These are phyloP conservation scores for Hawksworthiomyces lignivorus DNA, from an alignment of 2,329 filamentous ascomycete genomes.

Conservation along the genomic window DNA sequence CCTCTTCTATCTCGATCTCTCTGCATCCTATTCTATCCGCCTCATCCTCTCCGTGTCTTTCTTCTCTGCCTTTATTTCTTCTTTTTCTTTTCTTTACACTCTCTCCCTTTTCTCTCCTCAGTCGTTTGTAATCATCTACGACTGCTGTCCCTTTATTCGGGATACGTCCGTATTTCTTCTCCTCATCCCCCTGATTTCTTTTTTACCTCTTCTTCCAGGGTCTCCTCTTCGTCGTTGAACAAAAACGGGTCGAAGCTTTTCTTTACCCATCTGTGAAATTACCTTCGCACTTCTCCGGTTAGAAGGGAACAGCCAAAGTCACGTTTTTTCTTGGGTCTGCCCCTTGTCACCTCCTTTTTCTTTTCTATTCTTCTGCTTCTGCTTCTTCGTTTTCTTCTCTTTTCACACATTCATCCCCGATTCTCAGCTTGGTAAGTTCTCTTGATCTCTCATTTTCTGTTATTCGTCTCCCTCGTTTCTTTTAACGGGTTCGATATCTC, in stretches of 20 bases:
- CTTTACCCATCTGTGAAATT: constrained; percentile 7
- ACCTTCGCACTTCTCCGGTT: constrained; percentile 1
- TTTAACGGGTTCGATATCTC: too few species aligned
- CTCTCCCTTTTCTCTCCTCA: not conserved
- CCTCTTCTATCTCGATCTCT: not conserved
- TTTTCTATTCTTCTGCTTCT: constrained; percentile 3
- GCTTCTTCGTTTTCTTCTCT: constrained; percentile 3
- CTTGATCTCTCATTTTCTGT: not conserved
- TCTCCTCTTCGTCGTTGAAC: constrained; percentile 1
- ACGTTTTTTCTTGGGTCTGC: not conserved
- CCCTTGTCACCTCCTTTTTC: not conserved
- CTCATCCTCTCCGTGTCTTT: not conserved
- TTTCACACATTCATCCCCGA: too few species aligned
- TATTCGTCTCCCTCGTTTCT: too few species aligned
- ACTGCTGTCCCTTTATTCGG: not conserved
- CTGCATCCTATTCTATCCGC: not conserved
- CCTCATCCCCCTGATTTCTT: not conserved
- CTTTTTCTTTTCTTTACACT: not conserved
- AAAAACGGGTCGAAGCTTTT: constrained; percentile 8
- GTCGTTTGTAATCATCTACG: not conserved
- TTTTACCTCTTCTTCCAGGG: not conserved
- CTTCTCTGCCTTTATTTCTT: not conserved
- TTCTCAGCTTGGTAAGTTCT: too few species aligned
- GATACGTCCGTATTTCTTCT: too few species aligned
- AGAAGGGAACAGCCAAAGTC: too few species aligned